Percentiles rank a stretch among this genome's conserved stretches.
Evolutionary conservation across 192 early-diverging fungal genomes (phyloP).

Genomic region (Glomus cerebriforme): DNA sequence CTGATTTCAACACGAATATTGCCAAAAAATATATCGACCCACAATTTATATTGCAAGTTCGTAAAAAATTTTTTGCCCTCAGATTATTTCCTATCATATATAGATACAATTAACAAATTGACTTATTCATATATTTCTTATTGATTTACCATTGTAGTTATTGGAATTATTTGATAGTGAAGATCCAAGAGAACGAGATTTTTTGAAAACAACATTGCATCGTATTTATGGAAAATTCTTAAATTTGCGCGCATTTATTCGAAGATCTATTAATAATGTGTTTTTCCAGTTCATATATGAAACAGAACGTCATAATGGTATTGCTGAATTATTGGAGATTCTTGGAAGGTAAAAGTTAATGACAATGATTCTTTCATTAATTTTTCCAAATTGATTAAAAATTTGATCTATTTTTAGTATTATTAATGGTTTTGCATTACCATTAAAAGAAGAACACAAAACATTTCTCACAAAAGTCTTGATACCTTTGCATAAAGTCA

Average conservation of each 20-base stretch:
- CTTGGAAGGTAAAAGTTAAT: constrained; percentile 76
- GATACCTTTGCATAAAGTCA: constrained; percentile 95
- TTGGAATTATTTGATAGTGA: constrained; percentile 99
- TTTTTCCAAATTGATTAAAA: neutral
- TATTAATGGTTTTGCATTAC: constrained; percentile 99
- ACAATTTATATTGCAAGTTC: constrained; percentile 87
- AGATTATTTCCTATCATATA: no score
- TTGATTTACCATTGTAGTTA: constrained; percentile 55
- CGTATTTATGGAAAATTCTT: constrained; percentile 99
- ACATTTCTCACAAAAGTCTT: constrained; percentile 91
- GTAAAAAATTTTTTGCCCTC: neutral
- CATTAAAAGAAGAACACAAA: constrained; percentile 99
- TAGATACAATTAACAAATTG: no score
- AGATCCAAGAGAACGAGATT: constrained; percentile 98
- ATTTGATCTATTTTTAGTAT: constrained; percentile 69
- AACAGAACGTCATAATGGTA: constrained; percentile 94
- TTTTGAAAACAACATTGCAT: constrained; percentile 97
- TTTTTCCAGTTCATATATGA: constrained; percentile 99
- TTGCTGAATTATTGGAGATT: constrained; percentile 98
- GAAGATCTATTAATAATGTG: constrained; percentile 96
- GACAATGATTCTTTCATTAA: neutral
- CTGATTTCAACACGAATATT: constrained; percentile 96
- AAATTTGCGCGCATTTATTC: constrained; percentile 94
- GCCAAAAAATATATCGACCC: constrained; percentile 98
- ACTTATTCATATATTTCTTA: constrained; percentile 9